A percentile compares a stretch with the other conserved stretches of the same genome.
phyloP scores from a whole-genome alignment of 192 early-diverging fungal species.

The Umbelopsis sp. region DNA sequence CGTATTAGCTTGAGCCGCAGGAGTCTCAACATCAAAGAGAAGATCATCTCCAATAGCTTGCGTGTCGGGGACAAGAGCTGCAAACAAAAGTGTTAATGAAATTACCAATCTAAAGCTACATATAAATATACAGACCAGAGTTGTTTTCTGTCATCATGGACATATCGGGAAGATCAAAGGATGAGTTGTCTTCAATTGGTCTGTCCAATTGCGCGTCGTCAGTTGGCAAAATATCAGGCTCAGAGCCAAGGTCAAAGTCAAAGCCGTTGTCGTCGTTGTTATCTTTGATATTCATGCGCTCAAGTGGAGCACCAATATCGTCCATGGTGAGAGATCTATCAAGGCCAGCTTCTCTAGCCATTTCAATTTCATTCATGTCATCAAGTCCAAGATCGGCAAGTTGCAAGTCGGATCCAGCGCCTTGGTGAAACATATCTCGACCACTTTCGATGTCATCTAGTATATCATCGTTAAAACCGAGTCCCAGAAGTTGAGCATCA shows the following conservation, averaged over 20 bases:
- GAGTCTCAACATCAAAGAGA: slow-evolving; percentile 7
- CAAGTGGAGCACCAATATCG: slow-evolving; percentile 28
- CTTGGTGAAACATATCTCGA: slow-evolving; percentile 25
- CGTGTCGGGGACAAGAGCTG: slow-evolving; percentile 3
- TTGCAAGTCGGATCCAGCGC: slow-evolving; percentile 17
- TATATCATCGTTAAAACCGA: slow-evolving; percentile 18
- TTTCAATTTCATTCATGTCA: slow-evolving; percentile 51
- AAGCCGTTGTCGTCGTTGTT: slow-evolving; percentile 37
- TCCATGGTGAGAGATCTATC: slow-evolving; percentile 41
- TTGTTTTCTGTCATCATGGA: slow-evolving; percentile 13
- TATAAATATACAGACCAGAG: neutral
- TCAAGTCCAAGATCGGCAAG: slow-evolving; percentile 53
- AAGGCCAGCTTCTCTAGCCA: slow-evolving; percentile 56
- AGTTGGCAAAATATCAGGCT: neutral
- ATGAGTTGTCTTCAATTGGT: neutral
- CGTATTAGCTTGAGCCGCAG: slow-evolving; percentile 15
- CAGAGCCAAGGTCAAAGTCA: slow-evolving; percentile 39
- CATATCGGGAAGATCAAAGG: slow-evolving; percentile 14
- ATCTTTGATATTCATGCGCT: slow-evolving; percentile 33
- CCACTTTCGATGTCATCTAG: slow-evolving; percentile 12
- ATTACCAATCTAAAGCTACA: neutral
- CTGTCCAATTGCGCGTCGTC: neutral
- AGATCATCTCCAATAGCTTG: slow-evolving; percentile 16
- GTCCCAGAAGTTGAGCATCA: slow-evolving; percentile 10
- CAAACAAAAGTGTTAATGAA: neutral